These are phyloP conservation scores for Eimeria zaria DNA, from an alignment of 169 alveolate genomes.

Conservation along the genomic window DNA sequence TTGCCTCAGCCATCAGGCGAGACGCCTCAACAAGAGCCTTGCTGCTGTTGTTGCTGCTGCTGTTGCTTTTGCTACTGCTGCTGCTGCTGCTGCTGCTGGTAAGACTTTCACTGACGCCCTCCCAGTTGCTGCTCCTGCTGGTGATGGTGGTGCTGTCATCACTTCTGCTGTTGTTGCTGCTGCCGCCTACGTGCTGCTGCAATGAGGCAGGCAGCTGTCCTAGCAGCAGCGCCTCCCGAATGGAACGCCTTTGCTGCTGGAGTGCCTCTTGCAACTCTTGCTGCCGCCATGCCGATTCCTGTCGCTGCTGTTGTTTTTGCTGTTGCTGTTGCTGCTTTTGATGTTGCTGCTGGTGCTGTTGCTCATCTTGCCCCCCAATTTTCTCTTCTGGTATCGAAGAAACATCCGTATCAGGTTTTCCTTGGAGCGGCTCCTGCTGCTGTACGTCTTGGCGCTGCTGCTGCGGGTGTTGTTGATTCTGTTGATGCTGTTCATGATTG, in stretches of 20 bases:
- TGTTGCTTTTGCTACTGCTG: constrained; percentile 1
- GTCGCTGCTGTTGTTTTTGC: too few relatives aligned
- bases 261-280: background rate
- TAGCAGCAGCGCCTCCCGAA: constrained; percentile 29
- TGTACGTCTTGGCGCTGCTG: background rate
- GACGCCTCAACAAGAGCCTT: background rate
- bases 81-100: background rate
- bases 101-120: background rate
- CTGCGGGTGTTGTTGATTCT: background rate
- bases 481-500: background rate
- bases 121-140: background rate
- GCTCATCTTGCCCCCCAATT: background rate
- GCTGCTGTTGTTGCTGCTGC: constrained; percentile 35
- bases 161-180: constrained; percentile 7
- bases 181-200: constrained; percentile 2
- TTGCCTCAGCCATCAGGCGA: constrained; percentile 9
- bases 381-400: too few relatives aligned
- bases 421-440: too few relatives aligned
- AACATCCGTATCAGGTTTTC: too few relatives aligned
- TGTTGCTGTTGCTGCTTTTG: background rate
- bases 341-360: background rate
- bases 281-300: background rate
- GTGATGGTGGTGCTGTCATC: background rate
- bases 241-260: constrained; percentile 5
- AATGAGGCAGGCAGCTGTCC: constrained; percentile 3